phyloP scores from a whole-genome alignment of 257 asterid species.

The Avicennia marina region DNA sequence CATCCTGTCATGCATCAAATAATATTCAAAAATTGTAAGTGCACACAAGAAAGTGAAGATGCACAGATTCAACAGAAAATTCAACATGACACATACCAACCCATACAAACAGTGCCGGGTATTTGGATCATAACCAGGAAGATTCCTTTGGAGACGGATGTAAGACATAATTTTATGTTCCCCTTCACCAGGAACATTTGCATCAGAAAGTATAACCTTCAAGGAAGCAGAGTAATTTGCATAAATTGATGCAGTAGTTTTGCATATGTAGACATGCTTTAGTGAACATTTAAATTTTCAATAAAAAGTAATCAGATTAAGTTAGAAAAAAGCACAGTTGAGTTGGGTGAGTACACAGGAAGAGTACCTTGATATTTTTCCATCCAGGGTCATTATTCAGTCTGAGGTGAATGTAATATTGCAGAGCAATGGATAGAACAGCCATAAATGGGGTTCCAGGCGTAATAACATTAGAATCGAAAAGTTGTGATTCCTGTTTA shows the following conservation, averaged over 20 bases:
- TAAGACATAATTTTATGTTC: constrained; percentile 96
- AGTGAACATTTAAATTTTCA: neutral
- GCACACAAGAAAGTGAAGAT: neutral
- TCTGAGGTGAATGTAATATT: constrained; percentile 76
- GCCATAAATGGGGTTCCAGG: constrained; percentile 97
- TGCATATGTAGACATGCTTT: constrained; percentile 16
- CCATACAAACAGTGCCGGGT: constrained; percentile 95
- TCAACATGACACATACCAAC: constrained; percentile 46
- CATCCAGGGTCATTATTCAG: constrained; percentile 89
- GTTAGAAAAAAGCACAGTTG: neutral
- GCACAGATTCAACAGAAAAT: neutral
- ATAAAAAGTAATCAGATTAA: neutral
- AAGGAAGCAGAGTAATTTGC: constrained; percentile 23
- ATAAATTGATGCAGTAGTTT: constrained; percentile 12
- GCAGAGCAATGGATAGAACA: constrained; percentile 77
- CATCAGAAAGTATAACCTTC: constrained; percentile 95
- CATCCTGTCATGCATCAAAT: constrained; percentile 29
- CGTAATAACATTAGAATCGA: constrained; percentile 87
- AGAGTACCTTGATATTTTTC: constrained; percentile 81
- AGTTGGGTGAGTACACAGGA: neutral
- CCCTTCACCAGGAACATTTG: constrained; percentile 99
- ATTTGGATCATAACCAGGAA: constrained; percentile 85
- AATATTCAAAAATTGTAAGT: neutral
- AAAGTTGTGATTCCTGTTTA: constrained; percentile 69
- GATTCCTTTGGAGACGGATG: constrained; percentile 88